Evolutionary conservation across 352 stramenopile species (phyloP).

Genomic region (Phytopythium sindhum): DNA sequence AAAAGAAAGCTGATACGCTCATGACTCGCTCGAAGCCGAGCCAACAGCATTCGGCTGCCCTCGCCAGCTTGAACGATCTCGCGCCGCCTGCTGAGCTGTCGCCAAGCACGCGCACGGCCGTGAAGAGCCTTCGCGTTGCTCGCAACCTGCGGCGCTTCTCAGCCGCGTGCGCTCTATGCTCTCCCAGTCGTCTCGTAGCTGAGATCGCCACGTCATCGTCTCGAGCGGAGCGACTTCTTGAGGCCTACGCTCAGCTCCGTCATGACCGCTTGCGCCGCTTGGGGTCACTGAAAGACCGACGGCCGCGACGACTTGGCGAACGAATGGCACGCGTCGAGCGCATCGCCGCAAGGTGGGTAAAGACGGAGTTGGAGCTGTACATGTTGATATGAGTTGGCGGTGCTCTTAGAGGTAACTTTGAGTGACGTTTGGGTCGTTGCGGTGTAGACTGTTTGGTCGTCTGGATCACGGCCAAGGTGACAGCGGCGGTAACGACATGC

Average conservation of each 20-base stretch:
- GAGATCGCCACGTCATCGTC: slow-evolving; percentile 1
- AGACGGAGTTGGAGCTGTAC: not conserved
- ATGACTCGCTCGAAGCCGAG: not conserved
- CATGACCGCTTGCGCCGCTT: not conserved
- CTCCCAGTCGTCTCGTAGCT: not conserved
- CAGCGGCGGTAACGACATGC: slow-evolving; percentile 6
- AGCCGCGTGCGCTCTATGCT: not conserved
- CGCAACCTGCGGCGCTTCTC: not conserved
- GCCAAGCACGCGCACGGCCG: not conserved
- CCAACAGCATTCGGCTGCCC: not conserved
- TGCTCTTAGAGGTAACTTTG: slow-evolving; percentile 3
- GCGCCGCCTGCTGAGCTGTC: not conserved
- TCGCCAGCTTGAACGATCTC: not conserved
- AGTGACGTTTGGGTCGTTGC: slow-evolving; percentile 3
- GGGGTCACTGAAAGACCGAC: not conserved
- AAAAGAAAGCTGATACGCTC: not conserved
- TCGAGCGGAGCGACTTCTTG: not conserved
- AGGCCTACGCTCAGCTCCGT: not conserved
- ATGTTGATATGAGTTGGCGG: slow-evolving; percentile 1
- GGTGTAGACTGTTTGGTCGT: slow-evolving; percentile 5
- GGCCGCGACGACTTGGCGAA: not conserved
- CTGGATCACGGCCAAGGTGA: not conserved
- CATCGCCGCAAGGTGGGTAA: slow-evolving; percentile 22
- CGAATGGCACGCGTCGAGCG: slow-evolving; percentile 19
- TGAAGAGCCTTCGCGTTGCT: not conserved